Percentiles rank a stretch among this genome's conserved stretches.
Conservation (phyloP, 108 stramenopile genomes). For the Nitzschia putrida region DNA sequence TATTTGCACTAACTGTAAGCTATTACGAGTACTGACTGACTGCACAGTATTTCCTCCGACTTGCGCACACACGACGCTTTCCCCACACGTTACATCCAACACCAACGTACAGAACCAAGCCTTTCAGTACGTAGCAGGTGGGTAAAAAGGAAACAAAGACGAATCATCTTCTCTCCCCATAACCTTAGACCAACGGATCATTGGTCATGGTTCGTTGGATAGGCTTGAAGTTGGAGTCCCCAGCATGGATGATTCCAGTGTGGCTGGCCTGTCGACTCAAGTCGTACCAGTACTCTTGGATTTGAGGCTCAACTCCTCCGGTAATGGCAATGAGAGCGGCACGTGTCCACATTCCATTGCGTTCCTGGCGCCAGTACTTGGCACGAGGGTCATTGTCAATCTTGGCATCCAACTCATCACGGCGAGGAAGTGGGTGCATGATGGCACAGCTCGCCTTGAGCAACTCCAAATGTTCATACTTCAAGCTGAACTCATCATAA, state of each 20-base stretch:
- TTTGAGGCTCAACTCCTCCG: conserved; percentile 43
- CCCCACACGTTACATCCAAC: no score
- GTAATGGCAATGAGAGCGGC: conserved; percentile 93
- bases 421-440: conserved; percentile 87
- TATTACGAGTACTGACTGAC: no score
- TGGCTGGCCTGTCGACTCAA: conserved; percentile 17
- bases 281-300: conserved; percentile 19
- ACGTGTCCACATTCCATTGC: conserved; percentile 97
- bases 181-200: no score
- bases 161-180: no score
- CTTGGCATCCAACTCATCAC: conserved; percentile 90
- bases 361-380: conserved; percentile 98
- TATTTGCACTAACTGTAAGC: no score
- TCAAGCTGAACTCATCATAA: conserved; percentile 75
- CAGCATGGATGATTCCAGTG: conserved; percentile 21
- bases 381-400: conserved; percentile 94
- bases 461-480: conserved; percentile 37
- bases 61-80: no score
- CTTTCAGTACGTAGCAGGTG: no score
- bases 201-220: conserved; percentile 5
- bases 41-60: no score
- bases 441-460: conserved; percentile 32
- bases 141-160: no score
- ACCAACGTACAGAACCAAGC: no score
- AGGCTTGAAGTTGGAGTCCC: not conserved